A percentile compares a stretch with the other conserved stretches of the same genome.
Evolutionary conservation across 192 early-diverging fungal species (phyloP).

Genomic region (Gigaspora rosea): DNA sequence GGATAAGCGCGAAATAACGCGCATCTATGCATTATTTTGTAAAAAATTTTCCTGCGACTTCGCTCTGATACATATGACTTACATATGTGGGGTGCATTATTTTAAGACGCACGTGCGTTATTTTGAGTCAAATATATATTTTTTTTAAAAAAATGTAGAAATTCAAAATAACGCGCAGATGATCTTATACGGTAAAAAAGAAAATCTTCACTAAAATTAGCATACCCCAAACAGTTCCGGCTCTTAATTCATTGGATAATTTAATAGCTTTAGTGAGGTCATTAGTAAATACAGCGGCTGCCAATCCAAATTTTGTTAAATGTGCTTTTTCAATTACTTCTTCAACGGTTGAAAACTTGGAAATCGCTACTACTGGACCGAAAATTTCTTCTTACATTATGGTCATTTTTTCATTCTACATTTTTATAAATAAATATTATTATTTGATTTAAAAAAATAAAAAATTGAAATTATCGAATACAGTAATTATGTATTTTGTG

Average conservation of each 20-base stretch:
- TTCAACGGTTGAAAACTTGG: conserved; percentile 73
- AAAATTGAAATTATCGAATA: neutral
- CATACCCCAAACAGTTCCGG: conserved; percentile 62
- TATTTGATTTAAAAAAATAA: neutral
- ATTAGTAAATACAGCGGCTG: conserved; percentile 72
- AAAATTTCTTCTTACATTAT: conserved; percentile 82
- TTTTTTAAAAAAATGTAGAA: no score
- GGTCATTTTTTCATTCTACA: conserved; percentile 46
- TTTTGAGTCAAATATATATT: no score
- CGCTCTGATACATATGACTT: no score
- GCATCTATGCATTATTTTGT: no score
- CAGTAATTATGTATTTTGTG: neutral
- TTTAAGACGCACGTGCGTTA: no score
- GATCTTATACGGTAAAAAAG: no score
- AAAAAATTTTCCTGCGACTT: no score
- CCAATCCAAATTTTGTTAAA: conserved; percentile 73
- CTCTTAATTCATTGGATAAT: conserved; percentile 51
- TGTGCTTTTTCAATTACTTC: conserved; percentile 77
- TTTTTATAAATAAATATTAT: neutral
- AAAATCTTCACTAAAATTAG: neutral
- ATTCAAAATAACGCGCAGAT: no score
- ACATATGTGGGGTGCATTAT: no score
- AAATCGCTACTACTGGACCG: conserved; percentile 79
- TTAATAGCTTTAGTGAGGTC: conserved; percentile 58
- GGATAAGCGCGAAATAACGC: no score